phyloP scores from a whole-genome alignment of 1,139 yeast genomes.

The Suzukiozyma palmioleophila region DNA sequence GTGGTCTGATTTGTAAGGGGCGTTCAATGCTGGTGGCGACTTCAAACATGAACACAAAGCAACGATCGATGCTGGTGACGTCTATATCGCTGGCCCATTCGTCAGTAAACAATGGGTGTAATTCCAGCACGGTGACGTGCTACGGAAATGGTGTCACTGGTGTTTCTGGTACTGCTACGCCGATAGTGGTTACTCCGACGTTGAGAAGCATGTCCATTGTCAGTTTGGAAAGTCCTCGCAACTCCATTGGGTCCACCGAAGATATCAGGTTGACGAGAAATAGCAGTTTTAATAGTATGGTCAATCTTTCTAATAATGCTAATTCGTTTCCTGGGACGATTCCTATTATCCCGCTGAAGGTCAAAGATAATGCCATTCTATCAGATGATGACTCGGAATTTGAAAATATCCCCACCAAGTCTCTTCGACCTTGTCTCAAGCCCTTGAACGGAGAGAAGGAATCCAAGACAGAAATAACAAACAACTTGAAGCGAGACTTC shows the following conservation, averaged over 20 bases:
- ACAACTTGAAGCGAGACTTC: constrained; percentile 22
- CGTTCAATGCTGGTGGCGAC: no score
- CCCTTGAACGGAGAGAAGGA: constrained; percentile 13
- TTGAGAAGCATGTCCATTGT: constrained; percentile 35
- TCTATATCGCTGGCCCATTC: constrained; percentile 2
- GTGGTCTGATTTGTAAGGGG: no score
- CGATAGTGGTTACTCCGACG: constrained; percentile 11
- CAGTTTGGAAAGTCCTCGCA: constrained; percentile 39
- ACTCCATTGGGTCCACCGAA: constrained; percentile 40
- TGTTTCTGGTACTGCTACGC: constrained; percentile 1
- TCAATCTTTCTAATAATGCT: constrained; percentile 6
- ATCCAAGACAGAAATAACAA: constrained; percentile 2
- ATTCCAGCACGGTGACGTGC: not conserved
- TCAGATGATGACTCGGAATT: constrained; percentile 37
- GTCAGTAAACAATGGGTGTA: not conserved
- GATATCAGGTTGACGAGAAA: constrained; percentile 32
- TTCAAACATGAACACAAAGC: not conserved
- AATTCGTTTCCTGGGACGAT: constrained; percentile 7
- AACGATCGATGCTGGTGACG: constrained; percentile 3
- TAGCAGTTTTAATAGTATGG: constrained; percentile 30
- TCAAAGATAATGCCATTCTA: constrained; percentile 18
- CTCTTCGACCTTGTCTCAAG: constrained; percentile 15
- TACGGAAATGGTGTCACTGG: not conserved
- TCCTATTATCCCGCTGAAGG: constrained; percentile 3
- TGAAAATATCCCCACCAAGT: constrained; percentile 15